Evolutionary conservation across 23 red algal species (phyloP), one percentile per base, ranked within the genome.

Genomic region (Gracilaria vermiculophylla): DNA sequence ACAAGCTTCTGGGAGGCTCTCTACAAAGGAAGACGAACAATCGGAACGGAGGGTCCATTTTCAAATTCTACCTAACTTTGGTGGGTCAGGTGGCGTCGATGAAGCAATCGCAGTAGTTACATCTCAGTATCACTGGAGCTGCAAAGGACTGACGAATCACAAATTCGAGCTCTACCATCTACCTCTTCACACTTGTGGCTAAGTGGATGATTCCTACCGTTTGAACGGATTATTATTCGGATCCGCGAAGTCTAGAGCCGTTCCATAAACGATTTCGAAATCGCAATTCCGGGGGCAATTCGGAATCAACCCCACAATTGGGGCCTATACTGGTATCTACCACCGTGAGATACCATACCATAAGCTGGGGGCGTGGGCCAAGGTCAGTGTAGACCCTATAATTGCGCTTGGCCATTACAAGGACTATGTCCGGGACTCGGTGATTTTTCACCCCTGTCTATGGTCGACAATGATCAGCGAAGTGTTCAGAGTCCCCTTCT

Each of bases 351-450:
- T 49, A 27, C 4, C 5, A 40, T 5, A 49, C 48, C 71, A 76
- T 76, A 27, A 53, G 50, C n/a, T 49, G 8, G 6, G 6, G 7
- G 5, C 16, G 25, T 27, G 29, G 5, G 11, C 24, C 48, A 19
- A 76, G 71, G 37, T 76, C 34, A 25, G 23, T 40, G 71, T 76
- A 76, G 50, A 76, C 33, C 42, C 9, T 76, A 53, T 49, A 76
- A 49, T 76, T 76, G 11, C 71, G 28, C 48, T 53, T 76, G n/a
- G n/a, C n/a, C n/a, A n/a, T n/a, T n/a, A n/a, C n/a, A n/a, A n/a
- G n/a, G n/a, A n/a, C n/a, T n/a, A n/a, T n/a, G n/a, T n/a, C n/a
- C n/a, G n/a, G n/a, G n/a, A n/a, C n/a, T n/a, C n/a, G n/a, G n/a
- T n/a, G n/a, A n/a, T n/a, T n/a, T n/a, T n/a, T n/a, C n/a, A n/a